Base-by-base conservation (phyloP, 768 basidiomycete species). In the Lyophyllum atratum region DNA sequence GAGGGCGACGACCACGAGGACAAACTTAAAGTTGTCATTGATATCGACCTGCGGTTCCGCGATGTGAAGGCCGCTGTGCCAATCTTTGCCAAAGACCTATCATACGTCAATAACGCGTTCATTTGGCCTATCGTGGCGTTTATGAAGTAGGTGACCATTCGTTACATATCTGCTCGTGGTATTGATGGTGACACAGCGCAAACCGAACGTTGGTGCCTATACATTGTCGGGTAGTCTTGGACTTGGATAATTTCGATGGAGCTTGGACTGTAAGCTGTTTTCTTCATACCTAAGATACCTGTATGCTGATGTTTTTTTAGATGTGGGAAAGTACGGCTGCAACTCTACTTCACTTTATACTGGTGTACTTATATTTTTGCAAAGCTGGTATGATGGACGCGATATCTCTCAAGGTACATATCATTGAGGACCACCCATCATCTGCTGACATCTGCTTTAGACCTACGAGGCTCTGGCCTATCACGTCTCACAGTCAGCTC, bases 121-220 rank as follows among this genome's bases (percentile, higher is more conserved):
- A 89, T 97, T 46, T 72, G 97, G 64, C 95, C 97, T 3, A 98
- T 99, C 60, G 97, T 98, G 15, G 96, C 94, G 1, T 99, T 99
- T 69, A 95, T 98, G 87, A 97, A 97, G 95, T 95, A 64, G 58
- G 88, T 78, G 11, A 58, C 22, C 8, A 40, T 26, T 49, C 34
- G 54, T 40, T 37, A 34, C 50, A 42, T 55, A 12, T 19, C 19
- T 33, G 26, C 9, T 29, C 15, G 21, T 10, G 26, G 63, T 50
- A 52, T 49, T 47, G 54, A 50, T 43, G 61, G 40, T 15, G 70
- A 40, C 53, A 2, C 61, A 98, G 96, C 70, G 89, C 91, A 3
- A 96, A 98, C 68, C 86, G 90, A 58, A 99, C 97, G 1, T 74
- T 99, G 64, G 84, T 99, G 2, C 97, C 97, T 12, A 95, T 98